These are phyloP conservation scores for Macrocybe gigantea DNA, from an alignment of 768 basidiomycete species.

Conservation along the genomic window DNA sequence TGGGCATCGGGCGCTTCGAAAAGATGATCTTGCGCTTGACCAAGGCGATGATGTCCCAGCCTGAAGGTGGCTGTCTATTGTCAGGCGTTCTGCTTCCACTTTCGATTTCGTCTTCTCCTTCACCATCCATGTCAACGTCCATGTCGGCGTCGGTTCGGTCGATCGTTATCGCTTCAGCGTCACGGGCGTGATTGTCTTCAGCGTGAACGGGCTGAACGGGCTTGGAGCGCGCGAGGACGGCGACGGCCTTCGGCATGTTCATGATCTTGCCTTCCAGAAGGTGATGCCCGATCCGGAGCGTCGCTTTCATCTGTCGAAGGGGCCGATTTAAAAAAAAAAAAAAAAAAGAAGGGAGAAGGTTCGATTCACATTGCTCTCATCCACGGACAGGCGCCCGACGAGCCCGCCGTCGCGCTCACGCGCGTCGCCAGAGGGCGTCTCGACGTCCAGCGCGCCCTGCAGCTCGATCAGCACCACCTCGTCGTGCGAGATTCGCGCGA, in stretches of 20 bases:
- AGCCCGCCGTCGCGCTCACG: slow-evolving; percentile 59
- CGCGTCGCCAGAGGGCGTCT: slow-evolving; percentile 31
- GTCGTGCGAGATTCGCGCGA: slow-evolving; percentile 71
- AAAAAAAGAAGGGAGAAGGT: neutral
- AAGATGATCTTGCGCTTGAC: slow-evolving; percentile 83
- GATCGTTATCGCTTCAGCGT: slow-evolving; percentile 7
- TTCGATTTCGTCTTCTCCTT: slow-evolving; percentile 10
- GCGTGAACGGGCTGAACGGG: slow-evolving; percentile 6
- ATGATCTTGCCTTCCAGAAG: slow-evolving; percentile 84
- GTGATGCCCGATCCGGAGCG: slow-evolving; percentile 81
- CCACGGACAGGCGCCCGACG: slow-evolving; percentile 73
- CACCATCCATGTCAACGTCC: slow-evolving; percentile 16
- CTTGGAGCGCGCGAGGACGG: slow-evolving; percentile 54
- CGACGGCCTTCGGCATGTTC: slow-evolving; percentile 73
- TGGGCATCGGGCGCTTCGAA: slow-evolving; percentile 76
- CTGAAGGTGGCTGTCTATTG: too few relatives aligned
- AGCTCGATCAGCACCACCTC: slow-evolving; percentile 84
- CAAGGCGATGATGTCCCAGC: slow-evolving; percentile 62
- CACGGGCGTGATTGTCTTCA: slow-evolving; percentile 13
- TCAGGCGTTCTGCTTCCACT: too few relatives aligned
- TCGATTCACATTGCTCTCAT: slow-evolving; percentile 48
- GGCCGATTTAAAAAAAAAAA: neutral
- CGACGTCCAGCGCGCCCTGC: slow-evolving; percentile 77
- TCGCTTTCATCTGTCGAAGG: slow-evolving; percentile 62
- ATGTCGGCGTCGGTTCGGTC: slow-evolving; percentile 13